Conservation (phyloP, 805 yeast species). For the Spathaspora sp. region DNA sequence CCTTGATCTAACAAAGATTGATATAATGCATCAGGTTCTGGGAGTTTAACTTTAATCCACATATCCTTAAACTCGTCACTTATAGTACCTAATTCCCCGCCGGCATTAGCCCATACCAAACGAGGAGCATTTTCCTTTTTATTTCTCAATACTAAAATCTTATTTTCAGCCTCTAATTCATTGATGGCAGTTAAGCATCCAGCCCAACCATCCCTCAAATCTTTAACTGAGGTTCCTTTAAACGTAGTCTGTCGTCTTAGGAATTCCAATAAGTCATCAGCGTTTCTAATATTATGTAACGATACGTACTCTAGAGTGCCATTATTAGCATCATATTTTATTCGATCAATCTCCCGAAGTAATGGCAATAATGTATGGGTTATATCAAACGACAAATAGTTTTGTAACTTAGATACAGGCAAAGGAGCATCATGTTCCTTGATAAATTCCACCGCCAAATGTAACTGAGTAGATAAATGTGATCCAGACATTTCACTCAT, state of each 20-base stretch:
- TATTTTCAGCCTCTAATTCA: constrained; percentile 71
- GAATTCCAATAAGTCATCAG: constrained; percentile 70
- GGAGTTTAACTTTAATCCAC: constrained; percentile 80
- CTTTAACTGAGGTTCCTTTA: constrained; percentile 81
- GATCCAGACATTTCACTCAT: constrained; percentile 37
- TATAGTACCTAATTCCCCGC: constrained; percentile 65
- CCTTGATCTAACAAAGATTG: constrained; percentile 74
- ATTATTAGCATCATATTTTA: constrained; percentile 58
- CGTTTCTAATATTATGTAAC: constrained; percentile 79
- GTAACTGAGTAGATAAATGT: constrained; percentile 81
- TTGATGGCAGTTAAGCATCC: constrained; percentile 78
- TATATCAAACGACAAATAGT: constrained; percentile 61
- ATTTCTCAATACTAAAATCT: constrained; percentile 79
- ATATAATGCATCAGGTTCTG: constrained; percentile 79
- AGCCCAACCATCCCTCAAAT: constrained; percentile 89
- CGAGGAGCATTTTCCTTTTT: constrained; percentile 94
- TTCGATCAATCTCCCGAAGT: constrained; percentile 71
- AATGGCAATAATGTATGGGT: constrained; percentile 64
- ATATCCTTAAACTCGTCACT: constrained; percentile 78
- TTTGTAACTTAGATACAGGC: constrained; percentile 58
- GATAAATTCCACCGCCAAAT: constrained; percentile 88
- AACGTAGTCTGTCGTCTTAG: constrained; percentile 80
- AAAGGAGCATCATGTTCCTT: constrained; percentile 72
- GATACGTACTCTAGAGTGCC: constrained; percentile 83
- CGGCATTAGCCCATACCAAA: constrained; percentile 84